Percentiles rank a stretch among this genome's conserved stretches.
phyloP scores from a whole-genome alignment of 2,329 filamentous ascomycete genomes.

The Lachnellula arida region DNA sequence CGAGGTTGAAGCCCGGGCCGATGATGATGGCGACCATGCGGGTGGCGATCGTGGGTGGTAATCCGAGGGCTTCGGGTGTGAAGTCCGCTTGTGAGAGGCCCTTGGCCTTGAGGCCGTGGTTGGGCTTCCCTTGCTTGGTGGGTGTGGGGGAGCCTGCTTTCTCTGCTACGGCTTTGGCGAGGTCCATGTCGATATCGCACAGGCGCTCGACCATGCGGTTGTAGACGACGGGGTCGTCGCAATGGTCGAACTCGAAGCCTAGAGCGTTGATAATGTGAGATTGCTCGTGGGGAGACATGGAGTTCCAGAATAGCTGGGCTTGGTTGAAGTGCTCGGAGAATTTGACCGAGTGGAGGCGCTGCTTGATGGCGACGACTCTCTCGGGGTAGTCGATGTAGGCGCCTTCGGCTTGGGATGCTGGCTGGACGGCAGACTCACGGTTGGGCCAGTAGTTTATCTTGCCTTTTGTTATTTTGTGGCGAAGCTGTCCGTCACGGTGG shows the following conservation, averaged over 20 bases:
- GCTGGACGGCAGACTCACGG: constrained; percentile 58
- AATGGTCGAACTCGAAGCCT: constrained; percentile 73
- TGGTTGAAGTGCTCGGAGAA: constrained; percentile 75
- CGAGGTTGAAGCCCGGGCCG: constrained; percentile 68
- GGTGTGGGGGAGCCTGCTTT: constrained; percentile 63
- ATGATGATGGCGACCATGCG: constrained; percentile 72
- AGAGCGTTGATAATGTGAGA: constrained; percentile 56
- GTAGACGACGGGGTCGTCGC: constrained; percentile 74
- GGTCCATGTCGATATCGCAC: constrained; percentile 64
- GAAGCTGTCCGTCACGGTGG: constrained; percentile 68
- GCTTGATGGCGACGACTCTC: constrained; percentile 66
- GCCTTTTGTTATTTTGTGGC: constrained; percentile 69
- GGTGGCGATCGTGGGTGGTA: constrained; percentile 60
- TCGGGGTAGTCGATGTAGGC: constrained; percentile 65
- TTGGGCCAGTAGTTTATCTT: constrained; percentile 79
- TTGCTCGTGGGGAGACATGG: constrained; percentile 62
- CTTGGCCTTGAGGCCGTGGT: constrained; percentile 64
- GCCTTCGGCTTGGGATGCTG: constrained; percentile 56
- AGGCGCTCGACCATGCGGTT: constrained; percentile 63
- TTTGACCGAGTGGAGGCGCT: constrained; percentile 63
- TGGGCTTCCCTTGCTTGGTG: constrained; percentile 46
- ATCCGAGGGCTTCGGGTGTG: constrained; percentile 41
- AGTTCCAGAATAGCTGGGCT: constrained; percentile 81
- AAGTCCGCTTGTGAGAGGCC: constrained; percentile 67
- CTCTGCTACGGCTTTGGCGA: constrained; percentile 65